Evolutionary conservation across 257 asterid species (phyloP), one percentile per base, ranked within the genome.

Genomic region (Lycium ferocissimum): DNA sequence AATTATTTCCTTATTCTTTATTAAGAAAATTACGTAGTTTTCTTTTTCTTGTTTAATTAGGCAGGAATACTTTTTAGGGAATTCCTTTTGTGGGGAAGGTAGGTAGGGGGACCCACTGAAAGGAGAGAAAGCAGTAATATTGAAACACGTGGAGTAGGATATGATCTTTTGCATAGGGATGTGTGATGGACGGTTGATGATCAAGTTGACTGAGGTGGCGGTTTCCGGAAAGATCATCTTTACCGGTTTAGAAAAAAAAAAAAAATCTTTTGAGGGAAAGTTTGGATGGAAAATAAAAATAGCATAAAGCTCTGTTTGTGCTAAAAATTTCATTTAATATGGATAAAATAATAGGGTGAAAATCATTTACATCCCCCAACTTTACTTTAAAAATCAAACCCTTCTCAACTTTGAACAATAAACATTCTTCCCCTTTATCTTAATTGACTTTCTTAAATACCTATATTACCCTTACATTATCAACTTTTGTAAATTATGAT

Each of bases 151-250:
- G 65, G 82, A 78, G 2, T 78, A 26, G 4, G 82, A 53, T 78
- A 51, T 78, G 26, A 53, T 33, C 47, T 53, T 53, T 51, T 14
- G 82, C 82, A 33, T 78, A 7, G 82, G 26, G 65, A 35, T 33
- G 82, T 53, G 82, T 78, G 65, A 78, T 7, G 26, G 49, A 15
- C 43, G 82, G 65, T 78, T 26, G 9, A 53, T 14, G 82, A 78
- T 53, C 45, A 53, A 53, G 63, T 76, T 76, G 65, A 51, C 82
- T 76, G 63, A 53, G 13, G 63, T 53, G 62, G 47, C 20, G 45
- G n/a, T 33, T 66, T 13, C 11, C 1, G 4, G n/a, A 66, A 66
- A 12, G 18, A 66, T 66, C n/a, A 33, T 6, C 13, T 65, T 65
- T 65, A 65, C 37, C 38, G 38, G 38, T 63, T 63, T 61, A 26